Conservation (phyloP, 148 eudicot species). For the Silene uniflora region DNA sequence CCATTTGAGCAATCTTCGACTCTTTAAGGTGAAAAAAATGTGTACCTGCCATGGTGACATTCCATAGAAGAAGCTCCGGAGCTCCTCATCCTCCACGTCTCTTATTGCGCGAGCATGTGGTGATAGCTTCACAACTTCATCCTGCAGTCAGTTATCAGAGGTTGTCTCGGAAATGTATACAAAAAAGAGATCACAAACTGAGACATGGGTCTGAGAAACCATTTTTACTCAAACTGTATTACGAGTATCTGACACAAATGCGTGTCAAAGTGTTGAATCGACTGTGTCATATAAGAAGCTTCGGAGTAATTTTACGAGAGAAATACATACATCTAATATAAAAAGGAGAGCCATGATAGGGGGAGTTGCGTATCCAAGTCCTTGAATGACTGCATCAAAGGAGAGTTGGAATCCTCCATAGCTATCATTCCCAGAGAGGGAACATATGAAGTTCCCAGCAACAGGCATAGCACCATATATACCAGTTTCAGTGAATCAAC, state of each 20-base stretch:
- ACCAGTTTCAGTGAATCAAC: slow-evolving; percentile 35
- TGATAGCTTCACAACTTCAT: slow-evolving; percentile 94
- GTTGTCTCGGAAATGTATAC: background rate
- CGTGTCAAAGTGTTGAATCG: background rate
- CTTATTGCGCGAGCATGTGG: slow-evolving; percentile 99
- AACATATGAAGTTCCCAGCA: slow-evolving; percentile 86
- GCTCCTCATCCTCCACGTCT: slow-evolving; percentile 96
- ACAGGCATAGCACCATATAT: slow-evolving; percentile 94
- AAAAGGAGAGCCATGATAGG: slow-evolving; percentile 99
- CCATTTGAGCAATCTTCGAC: background rate
- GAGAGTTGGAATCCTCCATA: slow-evolving; percentile 68
- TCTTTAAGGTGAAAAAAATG: background rate
- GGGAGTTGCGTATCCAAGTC: slow-evolving; percentile 95
- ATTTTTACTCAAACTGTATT: background rate
- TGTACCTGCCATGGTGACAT: slow-evolving; percentile 99
- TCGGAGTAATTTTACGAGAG: background rate
- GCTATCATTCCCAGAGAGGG: slow-evolving; percentile 64
- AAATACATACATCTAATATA: slow-evolving; percentile 69
- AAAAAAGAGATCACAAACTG: background rate
- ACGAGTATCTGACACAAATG: background rate
- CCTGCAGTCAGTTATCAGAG: slow-evolving; percentile 41
- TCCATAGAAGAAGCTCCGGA: slow-evolving; percentile 88
- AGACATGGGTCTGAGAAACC: background rate
- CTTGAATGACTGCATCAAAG: slow-evolving; percentile 73
- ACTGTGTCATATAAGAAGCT: background rate